A percentile compares a stretch with the other conserved stretches of the same genome.
Evolutionary conservation across 2,329 filamentous ascomycete species (phyloP).

Genomic region (Hymenoscyphus linearis): DNA sequence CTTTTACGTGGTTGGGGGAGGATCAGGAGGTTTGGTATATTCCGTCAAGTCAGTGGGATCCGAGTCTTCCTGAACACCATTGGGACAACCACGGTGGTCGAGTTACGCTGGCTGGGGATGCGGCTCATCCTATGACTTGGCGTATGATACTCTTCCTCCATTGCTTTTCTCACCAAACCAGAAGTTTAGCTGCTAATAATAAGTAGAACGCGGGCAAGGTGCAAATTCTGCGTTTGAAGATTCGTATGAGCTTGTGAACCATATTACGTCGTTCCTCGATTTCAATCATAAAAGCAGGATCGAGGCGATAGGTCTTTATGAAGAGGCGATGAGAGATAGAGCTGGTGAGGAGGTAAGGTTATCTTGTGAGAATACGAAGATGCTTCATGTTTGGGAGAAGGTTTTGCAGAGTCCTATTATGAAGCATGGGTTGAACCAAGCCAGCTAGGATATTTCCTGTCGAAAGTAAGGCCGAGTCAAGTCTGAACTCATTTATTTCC

Average conservation of each 20-base stretch:
- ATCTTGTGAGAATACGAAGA: conserved; percentile 38
- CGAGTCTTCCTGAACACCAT: conserved; percentile 25
- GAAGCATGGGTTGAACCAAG: not conserved
- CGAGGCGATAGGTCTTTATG: conserved; percentile 35
- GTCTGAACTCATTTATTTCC: no score
- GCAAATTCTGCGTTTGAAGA: conserved; percentile 42
- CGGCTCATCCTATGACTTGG: conserved; percentile 53
- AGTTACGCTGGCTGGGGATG: conserved; percentile 47
- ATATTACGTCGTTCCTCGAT: not conserved
- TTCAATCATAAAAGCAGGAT: not conserved
- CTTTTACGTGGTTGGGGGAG: conserved; percentile 32
- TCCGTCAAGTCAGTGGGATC: conserved; percentile 28
- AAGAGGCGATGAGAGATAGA: conserved; percentile 40
- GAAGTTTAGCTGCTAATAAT: not conserved
- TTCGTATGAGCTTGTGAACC: conserved; percentile 17
- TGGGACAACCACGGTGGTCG: conserved; percentile 35
- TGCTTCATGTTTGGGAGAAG: conserved; percentile 39
- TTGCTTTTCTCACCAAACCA: not conserved
- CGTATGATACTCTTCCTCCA: conserved; percentile 9
- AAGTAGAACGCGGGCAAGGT: conserved; percentile 39
- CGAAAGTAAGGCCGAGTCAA: not conserved
- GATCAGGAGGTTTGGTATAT: conserved; percentile 27
- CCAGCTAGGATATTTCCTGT: not conserved
- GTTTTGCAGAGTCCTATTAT: conserved; percentile 27
- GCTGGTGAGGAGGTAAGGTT: conserved; percentile 39